Conservation (phyloP, 306 rosid genomes). For the Quercus mongolica region DNA sequence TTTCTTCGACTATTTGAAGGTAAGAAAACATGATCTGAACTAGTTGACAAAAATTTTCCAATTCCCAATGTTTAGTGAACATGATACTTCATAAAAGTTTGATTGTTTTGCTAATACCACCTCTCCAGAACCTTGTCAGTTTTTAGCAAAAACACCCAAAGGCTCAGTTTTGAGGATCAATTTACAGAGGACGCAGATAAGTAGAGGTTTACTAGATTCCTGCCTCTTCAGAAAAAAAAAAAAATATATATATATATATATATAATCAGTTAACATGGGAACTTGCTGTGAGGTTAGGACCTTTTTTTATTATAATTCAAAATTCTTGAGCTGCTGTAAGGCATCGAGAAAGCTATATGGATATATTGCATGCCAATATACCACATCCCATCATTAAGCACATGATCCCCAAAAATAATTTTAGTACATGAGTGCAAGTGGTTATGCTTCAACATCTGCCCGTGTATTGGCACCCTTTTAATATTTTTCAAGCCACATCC, state of each 20-base stretch:
- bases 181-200: not conserved
- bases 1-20: not conserved
- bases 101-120: not conserved
- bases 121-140: not conserved
- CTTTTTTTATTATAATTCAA: no score
- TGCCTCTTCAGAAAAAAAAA: not conserved
- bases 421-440: not conserved
- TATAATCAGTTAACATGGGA: no score
- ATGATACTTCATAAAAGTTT: not conserved
- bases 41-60: not conserved
- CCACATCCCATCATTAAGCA: not conserved
- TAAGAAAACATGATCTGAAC: not conserved
- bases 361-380: not conserved
- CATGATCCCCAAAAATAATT: not conserved
- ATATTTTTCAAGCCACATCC: not conserved
- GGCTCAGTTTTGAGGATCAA: not conserved
- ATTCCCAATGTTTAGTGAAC: not conserved
- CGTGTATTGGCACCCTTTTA: not conserved
- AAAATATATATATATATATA: no score
- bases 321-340: no score
- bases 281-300: no score
- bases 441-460: not conserved
- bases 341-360: not conserved
- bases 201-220: not conserved
- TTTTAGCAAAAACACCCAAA: not conserved